Base-by-base conservation (phyloP, 441 rosid genomes). In the Dalechampia spathulata region DNA sequence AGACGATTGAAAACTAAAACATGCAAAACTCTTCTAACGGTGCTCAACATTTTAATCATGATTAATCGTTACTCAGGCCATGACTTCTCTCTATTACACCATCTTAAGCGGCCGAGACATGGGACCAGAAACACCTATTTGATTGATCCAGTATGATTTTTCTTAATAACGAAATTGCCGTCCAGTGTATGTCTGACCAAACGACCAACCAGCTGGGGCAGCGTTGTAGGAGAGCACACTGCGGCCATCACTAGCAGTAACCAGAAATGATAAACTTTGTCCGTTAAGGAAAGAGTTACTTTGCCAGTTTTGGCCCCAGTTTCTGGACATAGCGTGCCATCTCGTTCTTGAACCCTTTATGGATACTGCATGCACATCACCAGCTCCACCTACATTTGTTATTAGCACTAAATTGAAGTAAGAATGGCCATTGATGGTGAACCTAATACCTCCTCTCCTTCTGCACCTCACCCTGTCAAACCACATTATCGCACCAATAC, bases 251-350 rank as follows among this genome's bases (percentile, higher is more conserved):
- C 83, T 73, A 4, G 76, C 56, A 13, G 66, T 70, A 42, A 78
- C 75, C 47, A 52, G 22, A 66, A 78, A 72, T 27, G 83, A 78
- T 43, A 78, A 74, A 17, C 66, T 46, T 59, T 78, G 80, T 34
- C 76, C 83, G 41, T 70, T 58, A 15, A 78, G 78, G 58, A 68
- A 60, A 34, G 76, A 14, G 45, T 75, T 75, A 57, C 72, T 70
- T 60, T 78, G 83, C 83, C 83, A 78, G 40, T 78, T 75, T 52
- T 75, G 80, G 39, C 80, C 83, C 83, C 83, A 78, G 48, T 78
- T 78, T 46, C 75, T 65, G 4, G 76, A 72, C 83, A 72, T 65
- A 4, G 58, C 16, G 49, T 65, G 76, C 83, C 83, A 75, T 14
- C 65, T 61, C 5, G 76, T 68, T 42, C 65, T 68, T 34, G 78